These are phyloP conservation scores for Tulasnella sp. DNA, from an alignment of 768 basidiomycete genomes.

Conservation along the genomic window DNA sequence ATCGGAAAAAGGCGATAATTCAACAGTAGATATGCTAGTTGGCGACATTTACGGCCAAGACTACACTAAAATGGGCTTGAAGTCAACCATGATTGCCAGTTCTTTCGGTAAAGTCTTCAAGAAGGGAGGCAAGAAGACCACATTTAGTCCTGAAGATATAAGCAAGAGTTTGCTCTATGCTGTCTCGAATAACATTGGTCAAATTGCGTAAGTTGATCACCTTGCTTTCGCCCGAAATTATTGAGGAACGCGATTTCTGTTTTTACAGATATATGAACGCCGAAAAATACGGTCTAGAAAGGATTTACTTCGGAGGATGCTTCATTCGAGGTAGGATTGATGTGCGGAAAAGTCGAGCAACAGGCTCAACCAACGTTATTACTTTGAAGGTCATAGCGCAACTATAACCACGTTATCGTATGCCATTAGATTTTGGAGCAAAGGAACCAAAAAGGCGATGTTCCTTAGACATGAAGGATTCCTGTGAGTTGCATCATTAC, in stretches of 20 bases:
- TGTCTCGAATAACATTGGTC: conserved; percentile 97
- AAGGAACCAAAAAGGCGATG: conserved; percentile 88
- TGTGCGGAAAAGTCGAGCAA: background rate
- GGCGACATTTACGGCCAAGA: conserved; percentile 99
- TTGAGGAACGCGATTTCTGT: background rate
- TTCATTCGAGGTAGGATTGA: conserved; percentile 77
- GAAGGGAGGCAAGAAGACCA: conserved; percentile 64
- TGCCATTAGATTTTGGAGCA: conserved; percentile 99
- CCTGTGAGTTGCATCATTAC: conserved; percentile 44
- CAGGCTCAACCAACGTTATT: background rate
- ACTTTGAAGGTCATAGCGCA: conserved; percentile 83
- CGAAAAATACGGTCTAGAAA: conserved; percentile 90
- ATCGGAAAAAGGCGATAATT: conserved; percentile 89
- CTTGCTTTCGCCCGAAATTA: background rate
- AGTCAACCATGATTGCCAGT: conserved; percentile 95
- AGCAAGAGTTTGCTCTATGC: conserved; percentile 90
- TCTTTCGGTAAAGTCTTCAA: conserved; percentile 98
- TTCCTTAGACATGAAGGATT: conserved; percentile 98
- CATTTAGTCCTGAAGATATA: conserved; percentile 84
- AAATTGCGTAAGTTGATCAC: conserved; percentile 80
- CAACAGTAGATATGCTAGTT: conserved; percentile 93
- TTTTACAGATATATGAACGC: conserved; percentile 88
- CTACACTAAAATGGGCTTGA: conserved; percentile 87
- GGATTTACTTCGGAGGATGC: conserved; percentile 98
- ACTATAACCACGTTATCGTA: conserved; percentile 97